Evolutionary conservation across 2,329 filamentous ascomycete genomes (phyloP).

Genomic region (Nannizzia gypsea): DNA sequence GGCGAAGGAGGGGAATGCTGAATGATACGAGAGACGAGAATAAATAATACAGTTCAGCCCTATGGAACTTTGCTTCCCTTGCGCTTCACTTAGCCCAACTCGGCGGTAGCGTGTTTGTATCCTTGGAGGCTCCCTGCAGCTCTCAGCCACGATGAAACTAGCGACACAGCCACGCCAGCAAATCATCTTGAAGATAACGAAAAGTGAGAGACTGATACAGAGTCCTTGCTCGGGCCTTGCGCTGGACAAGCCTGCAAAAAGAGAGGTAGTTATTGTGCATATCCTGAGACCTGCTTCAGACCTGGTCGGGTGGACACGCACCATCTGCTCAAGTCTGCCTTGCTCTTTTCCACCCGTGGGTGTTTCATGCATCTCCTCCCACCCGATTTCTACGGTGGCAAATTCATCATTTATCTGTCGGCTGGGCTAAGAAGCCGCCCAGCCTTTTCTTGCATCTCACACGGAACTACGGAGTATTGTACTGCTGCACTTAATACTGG

Average conservation of each 20-base stretch:
- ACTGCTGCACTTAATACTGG: background rate
- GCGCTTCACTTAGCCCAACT: constrained; percentile 3
- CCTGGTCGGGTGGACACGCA: background rate
- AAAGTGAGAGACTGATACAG: background rate
- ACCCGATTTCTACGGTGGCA: background rate
- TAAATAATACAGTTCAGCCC: background rate
- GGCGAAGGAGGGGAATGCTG: background rate
- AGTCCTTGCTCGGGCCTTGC: background rate
- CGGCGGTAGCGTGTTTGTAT: background rate
- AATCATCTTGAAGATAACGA: background rate
- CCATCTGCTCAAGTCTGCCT: background rate
- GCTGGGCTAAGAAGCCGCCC: background rate
- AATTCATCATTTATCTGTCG: background rate
- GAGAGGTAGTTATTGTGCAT: background rate
- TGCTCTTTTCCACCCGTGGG: background rate
- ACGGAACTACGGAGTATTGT: too few species aligned
- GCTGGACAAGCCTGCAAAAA: background rate
- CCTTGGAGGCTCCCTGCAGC: background rate
- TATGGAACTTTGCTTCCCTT: background rate
- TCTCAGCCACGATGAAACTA: constrained; percentile 1
- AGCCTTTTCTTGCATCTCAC: background rate
- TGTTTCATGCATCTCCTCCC: background rate
- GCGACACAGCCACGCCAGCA: background rate
- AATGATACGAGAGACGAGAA: background rate
- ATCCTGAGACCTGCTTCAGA: background rate